Evolutionary conservation across 2,329 filamentous ascomycete species (phyloP).

Genomic region (Phyllosticta paracitricarpa): DNA sequence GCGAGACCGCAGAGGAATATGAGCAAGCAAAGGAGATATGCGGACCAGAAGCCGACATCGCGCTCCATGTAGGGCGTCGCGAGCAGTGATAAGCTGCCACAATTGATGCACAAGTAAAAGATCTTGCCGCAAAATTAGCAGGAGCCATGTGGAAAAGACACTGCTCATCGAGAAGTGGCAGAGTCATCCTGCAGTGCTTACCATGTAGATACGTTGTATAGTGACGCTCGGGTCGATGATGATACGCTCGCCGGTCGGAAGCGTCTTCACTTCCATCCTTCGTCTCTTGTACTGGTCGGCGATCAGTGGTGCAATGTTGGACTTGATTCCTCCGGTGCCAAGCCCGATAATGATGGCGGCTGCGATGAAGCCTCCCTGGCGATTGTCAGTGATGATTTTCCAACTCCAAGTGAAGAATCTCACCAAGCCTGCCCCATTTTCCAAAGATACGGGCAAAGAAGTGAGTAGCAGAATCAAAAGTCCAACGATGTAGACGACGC

Average conservation of each 20-base stretch:
- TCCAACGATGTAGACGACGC: slow-evolving; percentile 48
- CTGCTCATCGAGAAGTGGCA: too few relatives aligned
- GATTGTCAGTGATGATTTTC: slow-evolving; percentile 1
- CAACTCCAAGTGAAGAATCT: background rate
- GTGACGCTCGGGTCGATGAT: slow-evolving; percentile 39
- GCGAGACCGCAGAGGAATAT: slow-evolving; percentile 57
- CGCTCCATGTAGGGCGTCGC: slow-evolving; percentile 63
- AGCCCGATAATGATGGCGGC: slow-evolving; percentile 45
- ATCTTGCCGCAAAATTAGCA: slow-evolving; percentile 31
- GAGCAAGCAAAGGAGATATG: slow-evolving; percentile 52
- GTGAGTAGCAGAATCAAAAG: slow-evolving; percentile 53
- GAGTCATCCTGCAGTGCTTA: background rate
- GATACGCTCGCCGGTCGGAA: slow-evolving; percentile 34
- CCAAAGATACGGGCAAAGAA: slow-evolving; percentile 50
- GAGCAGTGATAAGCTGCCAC: slow-evolving; percentile 58
- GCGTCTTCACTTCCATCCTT: slow-evolving; percentile 31
- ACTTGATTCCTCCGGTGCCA: slow-evolving; percentile 65
- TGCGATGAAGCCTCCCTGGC: slow-evolving; percentile 26
- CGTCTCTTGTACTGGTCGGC: slow-evolving; percentile 30
- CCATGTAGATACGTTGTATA: slow-evolving; percentile 38
- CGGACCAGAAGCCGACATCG: slow-evolving; percentile 60
- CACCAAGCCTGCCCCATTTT: slow-evolving; percentile 22
- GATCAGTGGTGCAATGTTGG: slow-evolving; percentile 46
- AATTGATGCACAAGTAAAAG: slow-evolving; percentile 65
- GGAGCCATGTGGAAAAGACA: too few relatives aligned